A percentile compares a stretch with the other conserved stretches of the same genome.
Conservation (phyloP, 768 basidiomycete genomes). For the Pisolithus sp. region DNA sequence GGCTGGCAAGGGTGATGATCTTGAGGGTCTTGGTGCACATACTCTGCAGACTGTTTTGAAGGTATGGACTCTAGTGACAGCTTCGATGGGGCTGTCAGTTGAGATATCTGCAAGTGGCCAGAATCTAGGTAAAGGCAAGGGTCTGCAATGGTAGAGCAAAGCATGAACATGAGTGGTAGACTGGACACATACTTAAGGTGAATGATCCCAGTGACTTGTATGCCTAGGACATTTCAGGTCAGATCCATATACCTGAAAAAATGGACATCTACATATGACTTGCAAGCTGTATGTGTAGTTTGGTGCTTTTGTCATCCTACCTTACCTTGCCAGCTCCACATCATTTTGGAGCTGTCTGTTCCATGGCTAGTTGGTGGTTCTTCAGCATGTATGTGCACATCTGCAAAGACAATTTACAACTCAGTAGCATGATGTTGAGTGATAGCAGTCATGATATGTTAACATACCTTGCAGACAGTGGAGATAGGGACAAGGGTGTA, state of each 20-base stretch:
- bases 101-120: conserved; percentile 60
- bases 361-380: too few relatives aligned
- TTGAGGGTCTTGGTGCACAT: conserved; percentile 49
- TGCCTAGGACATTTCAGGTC: conserved; percentile 34
- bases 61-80: conserved; percentile 55
- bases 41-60: conserved; percentile 58
- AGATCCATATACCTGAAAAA: not conserved
- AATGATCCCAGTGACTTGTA: conserved; percentile 56
- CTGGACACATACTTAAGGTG: conserved; percentile 51
- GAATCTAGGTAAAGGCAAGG: conserved; percentile 64
- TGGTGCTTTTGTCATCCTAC: too few relatives aligned
- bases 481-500: too few relatives aligned
- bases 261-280: conserved; percentile 39
- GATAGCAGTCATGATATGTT: too few relatives aligned
- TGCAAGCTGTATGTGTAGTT: conserved; percentile 38
- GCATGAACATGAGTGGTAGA: conserved; percentile 58
- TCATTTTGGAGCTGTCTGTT: too few relatives aligned
- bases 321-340: too few relatives aligned
- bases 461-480: too few relatives aligned
- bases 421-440: too few relatives aligned
- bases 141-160: conserved; percentile 59
- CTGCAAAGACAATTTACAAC: too few relatives aligned
- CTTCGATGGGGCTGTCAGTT: conserved; percentile 51
- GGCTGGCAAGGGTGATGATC: conserved; percentile 15
- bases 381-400: too few relatives aligned